These are phyloP conservation scores for Gossypium schwendimanii DNA, from an alignment of 441 rosid genomes.

Conservation along the genomic window DNA sequence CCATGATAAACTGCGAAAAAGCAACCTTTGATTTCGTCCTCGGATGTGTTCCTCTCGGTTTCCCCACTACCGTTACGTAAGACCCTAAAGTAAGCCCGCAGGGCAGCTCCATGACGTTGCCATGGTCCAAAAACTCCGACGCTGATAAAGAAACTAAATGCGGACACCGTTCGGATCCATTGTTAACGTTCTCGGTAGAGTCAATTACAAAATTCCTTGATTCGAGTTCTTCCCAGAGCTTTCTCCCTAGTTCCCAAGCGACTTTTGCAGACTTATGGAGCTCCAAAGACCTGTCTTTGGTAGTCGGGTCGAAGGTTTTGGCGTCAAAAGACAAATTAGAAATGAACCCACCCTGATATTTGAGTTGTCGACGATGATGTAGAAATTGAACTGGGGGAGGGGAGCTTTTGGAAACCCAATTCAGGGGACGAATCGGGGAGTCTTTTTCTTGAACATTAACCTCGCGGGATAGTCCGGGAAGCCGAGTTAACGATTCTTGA, in stretches of 20 bases:
- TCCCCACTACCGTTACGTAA: constrained; percentile 74
- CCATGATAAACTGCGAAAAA: constrained; percentile 73
- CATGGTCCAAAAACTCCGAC: constrained; percentile 41
- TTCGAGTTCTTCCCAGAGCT: constrained; percentile 54
- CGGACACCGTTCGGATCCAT: constrained; percentile 46
- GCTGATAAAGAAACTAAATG: constrained; percentile 50
- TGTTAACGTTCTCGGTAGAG: constrained; percentile 20
- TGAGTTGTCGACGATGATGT: constrained; percentile 5
- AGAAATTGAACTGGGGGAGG: constrained; percentile 30
- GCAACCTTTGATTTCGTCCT: constrained; percentile 58
- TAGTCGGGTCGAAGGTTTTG: constrained; percentile 40
- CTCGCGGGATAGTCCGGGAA: constrained; percentile 38
- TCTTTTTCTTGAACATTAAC: constrained; percentile 37
- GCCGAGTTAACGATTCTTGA: constrained; percentile 42
- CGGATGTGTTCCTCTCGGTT: constrained; percentile 59
- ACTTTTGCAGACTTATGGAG: constrained; percentile 66
- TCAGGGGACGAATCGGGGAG: constrained; percentile 62
- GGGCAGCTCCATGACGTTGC: constrained; percentile 55
- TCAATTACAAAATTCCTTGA: constrained; percentile 33
- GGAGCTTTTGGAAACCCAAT: constrained; percentile 36
- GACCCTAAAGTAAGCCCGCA: constrained; percentile 89
- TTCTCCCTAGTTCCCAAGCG: constrained; percentile 71
- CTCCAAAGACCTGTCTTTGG: constrained; percentile 56
- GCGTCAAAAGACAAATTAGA: constrained; percentile 50
- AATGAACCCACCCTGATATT: constrained; percentile 22